Conservation (phyloP, 176 grass and related monocot genomes). For the Aechmea fasciata region DNA sequence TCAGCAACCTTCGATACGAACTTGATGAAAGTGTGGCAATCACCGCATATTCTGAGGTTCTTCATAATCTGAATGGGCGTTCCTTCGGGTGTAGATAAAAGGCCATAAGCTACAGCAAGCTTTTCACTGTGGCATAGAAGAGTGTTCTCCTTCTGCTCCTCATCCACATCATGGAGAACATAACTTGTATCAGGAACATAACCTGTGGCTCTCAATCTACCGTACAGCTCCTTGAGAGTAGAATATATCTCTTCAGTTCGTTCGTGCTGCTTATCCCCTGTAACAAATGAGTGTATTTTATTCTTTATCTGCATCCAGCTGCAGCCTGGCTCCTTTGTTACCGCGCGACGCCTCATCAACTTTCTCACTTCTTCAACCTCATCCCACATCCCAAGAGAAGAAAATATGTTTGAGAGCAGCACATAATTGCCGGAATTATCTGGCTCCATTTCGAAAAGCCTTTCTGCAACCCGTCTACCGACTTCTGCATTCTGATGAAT, state of each 20-base stretch:
- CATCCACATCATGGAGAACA: conserved; percentile 52
- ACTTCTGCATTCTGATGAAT: conserved; percentile 53
- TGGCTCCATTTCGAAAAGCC: conserved; percentile 51
- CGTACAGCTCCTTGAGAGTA: conserved; percentile 35
- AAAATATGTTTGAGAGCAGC: conserved; percentile 61
- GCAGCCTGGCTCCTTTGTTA: conserved; percentile 42
- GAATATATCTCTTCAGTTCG: conserved; percentile 37
- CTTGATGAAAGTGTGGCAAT: neutral
- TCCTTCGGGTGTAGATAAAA: conserved; percentile 32
- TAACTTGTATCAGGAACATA: conserved; percentile 56
- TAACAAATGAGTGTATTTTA: conserved; percentile 48
- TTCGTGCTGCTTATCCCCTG: conserved; percentile 45
- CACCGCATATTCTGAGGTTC: conserved; percentile 1
- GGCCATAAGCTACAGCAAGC: conserved; percentile 53
- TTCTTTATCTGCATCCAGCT: conserved; percentile 63
- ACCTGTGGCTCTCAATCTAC: conserved; percentile 36
- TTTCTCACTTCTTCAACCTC: conserved; percentile 53
- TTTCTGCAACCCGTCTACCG: conserved; percentile 45
- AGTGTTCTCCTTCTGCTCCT: conserved; percentile 49
- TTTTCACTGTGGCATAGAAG: conserved; percentile 50
- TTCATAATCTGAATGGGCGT: neutral
- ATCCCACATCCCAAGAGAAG: conserved; percentile 51
- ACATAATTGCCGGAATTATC: conserved; percentile 61
- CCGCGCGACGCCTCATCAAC: conserved; percentile 44
- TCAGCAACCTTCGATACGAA: neutral